phyloP scores from a whole-genome alignment of 345 rosid genomes.

The Salix exigua region DNA sequence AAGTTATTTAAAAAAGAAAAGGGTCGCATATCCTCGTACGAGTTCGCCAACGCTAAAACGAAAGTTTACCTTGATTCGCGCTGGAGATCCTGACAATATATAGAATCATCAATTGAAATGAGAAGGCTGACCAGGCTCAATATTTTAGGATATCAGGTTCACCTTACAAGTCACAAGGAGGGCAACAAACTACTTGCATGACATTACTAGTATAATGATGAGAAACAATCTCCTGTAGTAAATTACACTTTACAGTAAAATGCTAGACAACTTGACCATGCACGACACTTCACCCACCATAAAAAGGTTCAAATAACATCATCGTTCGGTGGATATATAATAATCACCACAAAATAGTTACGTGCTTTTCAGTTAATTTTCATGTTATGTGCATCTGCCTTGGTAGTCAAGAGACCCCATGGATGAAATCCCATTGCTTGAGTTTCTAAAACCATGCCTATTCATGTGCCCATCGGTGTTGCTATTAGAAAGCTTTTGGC shows the following conservation, averaged over 20 bases:
- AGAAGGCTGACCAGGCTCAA: not conserved
- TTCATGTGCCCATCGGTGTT: constrained; percentile 15
- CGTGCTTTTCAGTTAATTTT: not conserved
- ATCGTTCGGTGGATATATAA: not conserved
- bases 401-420: not conserved
- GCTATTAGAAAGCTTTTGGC: constrained; percentile 23
- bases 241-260: not conserved
- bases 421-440: not conserved
- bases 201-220: not conserved
- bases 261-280: not conserved
- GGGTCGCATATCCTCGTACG: not conserved
- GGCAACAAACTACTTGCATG: not conserved
- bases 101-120: not conserved
- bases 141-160: not conserved
- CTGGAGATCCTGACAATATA: too few relatives aligned
- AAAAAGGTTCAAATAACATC: not conserved
- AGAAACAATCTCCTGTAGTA: not conserved
- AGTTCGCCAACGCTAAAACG: too few relatives aligned
- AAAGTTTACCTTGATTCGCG: too few relatives aligned
- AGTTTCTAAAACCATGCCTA: constrained; percentile 13
- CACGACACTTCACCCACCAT: not conserved
- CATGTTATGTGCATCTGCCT: not conserved
- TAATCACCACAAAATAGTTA: not conserved
- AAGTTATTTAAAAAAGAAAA: not conserved
- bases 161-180: not conserved